Percentiles rank a stretch among this genome's conserved stretches.
Conservation (phyloP, 129 eudicot genomes). For the Helianthus tuberosus region DNA sequence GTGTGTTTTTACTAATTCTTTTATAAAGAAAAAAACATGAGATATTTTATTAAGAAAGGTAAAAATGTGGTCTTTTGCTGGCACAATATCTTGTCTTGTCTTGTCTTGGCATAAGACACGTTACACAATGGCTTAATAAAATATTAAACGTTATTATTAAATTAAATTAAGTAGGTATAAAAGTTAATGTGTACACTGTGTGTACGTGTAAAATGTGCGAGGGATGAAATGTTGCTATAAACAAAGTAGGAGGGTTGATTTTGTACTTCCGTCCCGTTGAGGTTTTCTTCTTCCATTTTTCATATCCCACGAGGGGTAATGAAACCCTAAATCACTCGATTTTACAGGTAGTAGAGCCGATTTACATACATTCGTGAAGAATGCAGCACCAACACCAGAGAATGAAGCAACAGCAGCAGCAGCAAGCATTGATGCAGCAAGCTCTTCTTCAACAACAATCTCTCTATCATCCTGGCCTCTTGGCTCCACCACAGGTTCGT, state of each 20-base stretch:
- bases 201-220: too few species aligned
- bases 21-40: too few species aligned
- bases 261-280: neutral
- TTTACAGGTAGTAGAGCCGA: neutral
- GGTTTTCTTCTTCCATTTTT: constrained; percentile 13
- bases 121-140: neutral
- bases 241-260: neutral
- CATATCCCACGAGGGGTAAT: constrained; percentile 4
- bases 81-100: neutral
- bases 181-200: neutral
- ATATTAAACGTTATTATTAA: neutral
- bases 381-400: constrained; percentile 63
- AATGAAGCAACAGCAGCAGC: constrained; percentile 47
- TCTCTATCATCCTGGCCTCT: constrained; percentile 77
- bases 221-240: neutral
- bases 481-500: constrained; percentile 81
- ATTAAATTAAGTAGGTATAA: neutral
- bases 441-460: constrained; percentile 91
- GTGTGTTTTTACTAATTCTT: neutral
- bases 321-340: constrained; percentile 35
- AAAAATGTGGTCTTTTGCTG: too few species aligned
- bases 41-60: too few species aligned
- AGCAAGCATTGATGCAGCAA: constrained; percentile 88
- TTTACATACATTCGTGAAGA: constrained; percentile 25
- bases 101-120: neutral